Evolutionary conservation across 1,284 basidiomycete genomes (phyloP), one percentile per base, ranked within the genome.

Genomic region (Apiotrichum siamense): DNA sequence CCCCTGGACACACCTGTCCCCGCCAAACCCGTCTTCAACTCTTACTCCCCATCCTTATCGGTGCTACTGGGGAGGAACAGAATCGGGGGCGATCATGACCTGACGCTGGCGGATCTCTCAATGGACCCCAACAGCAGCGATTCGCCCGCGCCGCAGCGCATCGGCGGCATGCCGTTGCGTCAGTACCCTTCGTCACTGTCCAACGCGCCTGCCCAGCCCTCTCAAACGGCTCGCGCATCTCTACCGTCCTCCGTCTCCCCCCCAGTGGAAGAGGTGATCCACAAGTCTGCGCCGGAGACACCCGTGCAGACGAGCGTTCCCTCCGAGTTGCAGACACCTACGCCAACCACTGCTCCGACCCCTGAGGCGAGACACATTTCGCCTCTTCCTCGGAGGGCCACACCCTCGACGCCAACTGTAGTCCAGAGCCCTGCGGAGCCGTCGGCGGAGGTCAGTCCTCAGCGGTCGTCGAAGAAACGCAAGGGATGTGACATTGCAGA

Each of bases 11-110:
- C 40, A 2, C 23, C 31, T 20, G 20, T 29, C 3, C n/a, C 41
- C 11, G 17, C 20, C 21, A 37, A 20, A 23, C 7, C 15, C 6
- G n/a, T 3, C 5, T 18, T 15, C 10, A 26, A 15, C 44, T 4
- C 39, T 2, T 50, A 51, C 13, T 57, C 56, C n/a, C 56, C 56
- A 0, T 51, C 52, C 3, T 31, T 57, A 4, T 51, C 56, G 1
- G 47, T 49, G 37, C 47, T 57, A 1, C 33, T 57, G 0, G 41
- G 47, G 17, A 18, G 35, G 37, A 32, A 45, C 44, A 45, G 15
- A 36, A 21, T n/a, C 26, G 24, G n/a, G 15, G 36, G 39, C n/a
- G 27, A 44, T 24, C 24, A 29, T 15, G 37, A 51, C 49, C 24
- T 42, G 9, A 39, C 29, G 18, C 38, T 57, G 3, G 46, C 50